Conservation (phyloP, 2,329 filamentous ascomycete genomes). For the Talaromyces sp. region DNA sequence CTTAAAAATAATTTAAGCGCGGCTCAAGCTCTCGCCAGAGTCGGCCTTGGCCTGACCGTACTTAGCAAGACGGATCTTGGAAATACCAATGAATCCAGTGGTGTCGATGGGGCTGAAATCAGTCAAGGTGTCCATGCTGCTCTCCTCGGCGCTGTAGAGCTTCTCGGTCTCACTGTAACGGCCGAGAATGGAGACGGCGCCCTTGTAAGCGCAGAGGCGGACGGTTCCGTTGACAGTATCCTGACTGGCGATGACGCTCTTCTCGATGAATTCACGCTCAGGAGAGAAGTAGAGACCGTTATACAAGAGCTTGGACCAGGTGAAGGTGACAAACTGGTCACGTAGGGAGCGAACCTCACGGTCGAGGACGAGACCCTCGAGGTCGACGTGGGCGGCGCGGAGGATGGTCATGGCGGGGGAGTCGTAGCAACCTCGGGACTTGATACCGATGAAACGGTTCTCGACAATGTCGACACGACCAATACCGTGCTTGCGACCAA, state of each 20-base stretch:
- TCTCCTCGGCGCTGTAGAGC: constrained; percentile 64
- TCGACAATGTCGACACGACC: constrained; percentile 82
- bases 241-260: constrained; percentile 59
- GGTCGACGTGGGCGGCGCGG: constrained; percentile 57
- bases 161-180: constrained; percentile 64
- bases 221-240: constrained; percentile 56
- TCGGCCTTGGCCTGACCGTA: constrained; percentile 42
- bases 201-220: constrained; percentile 65
- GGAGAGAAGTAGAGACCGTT: constrained; percentile 68
- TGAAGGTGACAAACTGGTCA: constrained; percentile 67
- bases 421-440: constrained; percentile 79
- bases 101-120: constrained; percentile 65
- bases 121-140: constrained; percentile 67
- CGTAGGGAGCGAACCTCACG: constrained; percentile 65
- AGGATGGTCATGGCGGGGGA: constrained; percentile 37
- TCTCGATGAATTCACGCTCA: constrained; percentile 68
- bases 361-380: constrained; percentile 66
- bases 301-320: constrained; percentile 58
- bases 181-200: constrained; percentile 51
- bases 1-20: constrained; percentile 7
- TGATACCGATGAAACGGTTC: constrained; percentile 75
- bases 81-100: constrained; percentile 57
- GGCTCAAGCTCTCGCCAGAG: constrained; percentile 29
- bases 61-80: constrained; percentile 29
- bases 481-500: constrained; percentile 69